Evolutionary conservation across 257 asterid species (phyloP), one percentile per base, ranked within the genome.

Genomic region (Lycium barbarum): DNA sequence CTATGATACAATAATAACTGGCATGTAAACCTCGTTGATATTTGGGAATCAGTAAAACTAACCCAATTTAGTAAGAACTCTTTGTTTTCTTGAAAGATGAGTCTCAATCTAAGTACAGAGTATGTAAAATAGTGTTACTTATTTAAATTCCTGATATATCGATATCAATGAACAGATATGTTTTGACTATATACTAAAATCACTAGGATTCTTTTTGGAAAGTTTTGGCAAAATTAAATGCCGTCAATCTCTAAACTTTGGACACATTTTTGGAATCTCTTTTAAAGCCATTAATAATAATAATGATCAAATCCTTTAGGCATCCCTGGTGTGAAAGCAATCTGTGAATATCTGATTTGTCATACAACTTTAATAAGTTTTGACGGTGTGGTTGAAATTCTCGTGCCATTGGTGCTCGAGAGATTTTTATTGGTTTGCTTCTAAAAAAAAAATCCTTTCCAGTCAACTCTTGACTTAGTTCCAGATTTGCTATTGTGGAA

Each of bases 81-180:
- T 78, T 78, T 78, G 49, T 20, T 74, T 12, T 78, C 58, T 74
- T 74, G 62, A 49, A 74, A 74, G 62, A 22, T 49, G 40, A 74
- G 45, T 74, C 81, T 74, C 81, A 74, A 49, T 49, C 81, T 6
- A 13, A 49, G 55, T 49, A 7, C 62, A 74, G 45, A 12, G 7
- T 49, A 22, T 51, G 49, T 74, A 22, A 33, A 74, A 49, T 13
- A 49, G 7, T 74, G 22, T 22, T 49, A 22, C 81, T 22, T 22
- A 51, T 22, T 76, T 76, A 62, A 76, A 47, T 51, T 49, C 62
- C 35, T 9, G 54, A 70, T 70, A 70, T 38, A 7, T 76, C 22
- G 81, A 22, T 51, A 51, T 76, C 20, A 18, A 22, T 76, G 81
- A 76, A 49, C 7, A 22, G 62, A 22, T 45, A 14, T 76, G 45